Conservation (phyloP, 2,329 filamentous ascomycete species). For the Xylariales sp. region DNA sequence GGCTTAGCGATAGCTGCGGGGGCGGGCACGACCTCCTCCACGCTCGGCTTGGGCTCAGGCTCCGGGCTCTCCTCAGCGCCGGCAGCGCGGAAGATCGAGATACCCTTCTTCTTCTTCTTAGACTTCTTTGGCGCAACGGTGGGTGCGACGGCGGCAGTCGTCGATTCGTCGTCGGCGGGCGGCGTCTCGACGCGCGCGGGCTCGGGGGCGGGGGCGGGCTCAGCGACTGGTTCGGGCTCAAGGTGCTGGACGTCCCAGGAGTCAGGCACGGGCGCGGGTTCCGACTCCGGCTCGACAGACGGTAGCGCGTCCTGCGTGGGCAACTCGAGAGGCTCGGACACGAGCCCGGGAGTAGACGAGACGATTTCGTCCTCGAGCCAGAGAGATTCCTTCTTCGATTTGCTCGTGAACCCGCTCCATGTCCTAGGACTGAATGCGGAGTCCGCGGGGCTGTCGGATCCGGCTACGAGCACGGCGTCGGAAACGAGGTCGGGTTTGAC, state of each 20-base stretch:
- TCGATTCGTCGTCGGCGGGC: neutral
- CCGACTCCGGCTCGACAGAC: no score
- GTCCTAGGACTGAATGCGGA: neutral
- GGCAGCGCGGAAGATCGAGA: constrained; percentile 22
- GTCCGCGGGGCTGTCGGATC: constrained; percentile 1
- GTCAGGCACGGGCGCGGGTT: no score
- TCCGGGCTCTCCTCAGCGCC: neutral
- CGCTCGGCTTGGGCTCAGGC: neutral
- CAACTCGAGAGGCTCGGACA: no score
- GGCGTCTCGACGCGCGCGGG: no score
- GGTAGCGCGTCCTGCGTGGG: no score
- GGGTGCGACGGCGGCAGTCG: neutral
- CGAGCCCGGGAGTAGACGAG: neutral
- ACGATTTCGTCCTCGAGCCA: neutral
- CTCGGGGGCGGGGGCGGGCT: neutral
- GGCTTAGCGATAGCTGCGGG: neutral
- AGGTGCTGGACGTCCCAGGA: no score
- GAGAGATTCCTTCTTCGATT: neutral
- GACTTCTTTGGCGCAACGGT: neutral
- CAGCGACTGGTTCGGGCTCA: no score
- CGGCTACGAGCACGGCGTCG: neutral
- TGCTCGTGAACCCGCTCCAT: neutral
- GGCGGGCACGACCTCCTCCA: neutral
- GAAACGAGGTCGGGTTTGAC: neutral
- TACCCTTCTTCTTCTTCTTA: constrained; percentile 10